Percentiles rank a stretch among this genome's conserved stretches.
Evolutionary conservation across 1,284 basidiomycete genomes (phyloP).

Genomic region (Testicularia cyperi): DNA sequence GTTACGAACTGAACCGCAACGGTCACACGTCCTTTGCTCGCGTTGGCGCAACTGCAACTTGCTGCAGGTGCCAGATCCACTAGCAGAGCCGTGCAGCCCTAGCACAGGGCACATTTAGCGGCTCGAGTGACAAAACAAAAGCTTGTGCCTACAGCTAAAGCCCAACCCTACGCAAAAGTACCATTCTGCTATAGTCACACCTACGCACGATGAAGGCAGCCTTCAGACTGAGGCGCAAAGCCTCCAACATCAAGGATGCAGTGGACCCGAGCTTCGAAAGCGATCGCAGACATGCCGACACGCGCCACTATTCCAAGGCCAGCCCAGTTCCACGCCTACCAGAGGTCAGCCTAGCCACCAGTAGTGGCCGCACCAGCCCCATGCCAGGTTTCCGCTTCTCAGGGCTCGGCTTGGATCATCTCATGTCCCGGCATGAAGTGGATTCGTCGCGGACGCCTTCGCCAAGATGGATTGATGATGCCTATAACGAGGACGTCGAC

Average conservation of each 20-base stretch:
- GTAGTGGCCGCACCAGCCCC: neutral
- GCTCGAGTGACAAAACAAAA: too few species aligned
- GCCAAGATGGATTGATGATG: too few species aligned
- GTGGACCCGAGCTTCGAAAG: neutral
- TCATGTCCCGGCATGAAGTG: neutral
- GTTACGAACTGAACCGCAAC: too few species aligned
- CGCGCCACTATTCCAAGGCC: slow-evolving; percentile 3
- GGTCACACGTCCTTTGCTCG: too few species aligned
- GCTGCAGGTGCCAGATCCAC: too few species aligned
- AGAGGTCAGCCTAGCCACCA: neutral
- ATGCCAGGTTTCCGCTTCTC: slow-evolving; percentile 4
- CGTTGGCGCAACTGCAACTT: too few species aligned
- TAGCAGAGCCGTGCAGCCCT: too few species aligned
- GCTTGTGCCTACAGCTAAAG: too few species aligned
- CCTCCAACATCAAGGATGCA: neutral
- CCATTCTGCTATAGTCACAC: too few species aligned
- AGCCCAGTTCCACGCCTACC: slow-evolving; percentile 10
- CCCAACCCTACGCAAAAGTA: too few species aligned
- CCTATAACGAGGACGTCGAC: neutral
- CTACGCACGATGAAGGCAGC: slow-evolving; percentile 23
- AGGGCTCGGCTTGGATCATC: slow-evolving; percentile 8
- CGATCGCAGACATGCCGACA: slow-evolving; percentile 1
- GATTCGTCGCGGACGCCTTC: too few species aligned
- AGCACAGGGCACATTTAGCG: too few species aligned
- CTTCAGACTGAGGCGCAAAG: slow-evolving; percentile 16